Conservation (phyloP, 768 basidiomycete genomes). For the Infundibulicybe gibba region DNA sequence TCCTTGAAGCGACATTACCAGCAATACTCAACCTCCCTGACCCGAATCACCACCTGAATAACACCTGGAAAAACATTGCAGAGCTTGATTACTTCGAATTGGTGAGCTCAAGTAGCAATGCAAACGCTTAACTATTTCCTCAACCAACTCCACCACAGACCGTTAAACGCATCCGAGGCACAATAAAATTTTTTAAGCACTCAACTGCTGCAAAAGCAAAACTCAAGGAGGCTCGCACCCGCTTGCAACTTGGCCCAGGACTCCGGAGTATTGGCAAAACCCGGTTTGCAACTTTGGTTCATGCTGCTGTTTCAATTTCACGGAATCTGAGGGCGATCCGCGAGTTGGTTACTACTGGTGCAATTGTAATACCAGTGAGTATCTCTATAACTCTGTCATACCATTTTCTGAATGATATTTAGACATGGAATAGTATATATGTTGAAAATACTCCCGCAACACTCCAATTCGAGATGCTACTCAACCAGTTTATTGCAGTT, state of each 20-base stretch:
- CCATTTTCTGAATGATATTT: too few species aligned
- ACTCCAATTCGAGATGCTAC: conserved; percentile 15
- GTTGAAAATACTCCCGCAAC: too few species aligned
- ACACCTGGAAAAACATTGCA: too few species aligned
- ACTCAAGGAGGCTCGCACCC: conserved; percentile 2
- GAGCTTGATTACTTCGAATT: conserved; percentile 10
- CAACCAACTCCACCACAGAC: conserved; percentile 19
- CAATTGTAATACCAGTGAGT: too few species aligned
- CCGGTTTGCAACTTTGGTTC: conserved; percentile 13
- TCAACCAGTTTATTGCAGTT: conserved; percentile 20
- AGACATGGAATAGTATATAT: too few species aligned
- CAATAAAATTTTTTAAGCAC: conserved; percentile 16
- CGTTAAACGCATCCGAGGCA: conserved; percentile 3
- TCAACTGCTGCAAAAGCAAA: conserved; percentile 6
- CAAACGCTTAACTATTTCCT: background rate
- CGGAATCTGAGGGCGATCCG: background rate
- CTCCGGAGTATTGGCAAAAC: conserved; percentile 23
- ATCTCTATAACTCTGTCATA: too few species aligned
- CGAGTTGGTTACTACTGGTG: too few species aligned
- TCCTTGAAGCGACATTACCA: too few species aligned
- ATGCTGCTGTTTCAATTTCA: conserved; percentile 8
- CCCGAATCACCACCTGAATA: too few species aligned
- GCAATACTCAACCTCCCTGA: too few species aligned
- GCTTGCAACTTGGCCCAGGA: conserved; percentile 18
- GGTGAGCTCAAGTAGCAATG: conserved; percentile 12